Evolutionary conservation across 352 stramenopile species (phyloP).

Genomic region (Paralagenidium karlingii): DNA sequence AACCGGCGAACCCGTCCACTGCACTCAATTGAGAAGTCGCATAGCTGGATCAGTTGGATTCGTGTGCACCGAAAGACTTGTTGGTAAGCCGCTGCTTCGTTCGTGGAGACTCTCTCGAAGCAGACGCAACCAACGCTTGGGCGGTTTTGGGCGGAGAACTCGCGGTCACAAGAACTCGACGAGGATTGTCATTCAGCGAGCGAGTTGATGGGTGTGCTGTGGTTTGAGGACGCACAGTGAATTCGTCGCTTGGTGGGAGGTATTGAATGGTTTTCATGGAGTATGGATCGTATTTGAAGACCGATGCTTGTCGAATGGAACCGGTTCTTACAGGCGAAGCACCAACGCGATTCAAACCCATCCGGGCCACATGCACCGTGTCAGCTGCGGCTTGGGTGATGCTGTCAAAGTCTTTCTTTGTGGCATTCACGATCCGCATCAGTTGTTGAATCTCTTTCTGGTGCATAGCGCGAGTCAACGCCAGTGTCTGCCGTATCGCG

Average conservation of each 20-base stretch:
- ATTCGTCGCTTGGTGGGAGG: too few species aligned
- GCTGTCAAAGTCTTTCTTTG: conserved; percentile 20
- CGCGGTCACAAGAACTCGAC: background rate
- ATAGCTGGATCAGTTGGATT: background rate
- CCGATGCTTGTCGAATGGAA: background rate
- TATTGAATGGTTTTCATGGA: conserved; percentile 18
- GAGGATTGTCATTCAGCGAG: background rate
- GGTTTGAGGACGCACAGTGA: too few species aligned
- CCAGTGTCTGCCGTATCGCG: conserved; percentile 16
- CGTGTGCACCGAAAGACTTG: background rate
- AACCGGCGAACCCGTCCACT: background rate
- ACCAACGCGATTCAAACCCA: too few species aligned
- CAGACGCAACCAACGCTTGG: background rate
- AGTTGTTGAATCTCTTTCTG: conserved; percentile 57
- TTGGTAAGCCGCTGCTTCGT: background rate
- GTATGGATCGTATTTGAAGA: conserved; percentile 26
- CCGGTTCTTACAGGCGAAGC: too few species aligned
- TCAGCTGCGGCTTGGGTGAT: conserved; percentile 11
- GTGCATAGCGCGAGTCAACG: conserved; percentile 49
- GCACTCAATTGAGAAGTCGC: conserved; percentile 1
- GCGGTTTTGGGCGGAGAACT: background rate
- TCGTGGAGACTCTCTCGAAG: background rate
- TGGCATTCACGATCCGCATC: conserved; percentile 20
- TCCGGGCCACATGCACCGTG: too few species aligned
- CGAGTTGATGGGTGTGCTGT: conserved; percentile 11